phyloP scores from a whole-genome alignment of 352 stramenopile genomes.

The Pythium vanterpoolii region DNA sequence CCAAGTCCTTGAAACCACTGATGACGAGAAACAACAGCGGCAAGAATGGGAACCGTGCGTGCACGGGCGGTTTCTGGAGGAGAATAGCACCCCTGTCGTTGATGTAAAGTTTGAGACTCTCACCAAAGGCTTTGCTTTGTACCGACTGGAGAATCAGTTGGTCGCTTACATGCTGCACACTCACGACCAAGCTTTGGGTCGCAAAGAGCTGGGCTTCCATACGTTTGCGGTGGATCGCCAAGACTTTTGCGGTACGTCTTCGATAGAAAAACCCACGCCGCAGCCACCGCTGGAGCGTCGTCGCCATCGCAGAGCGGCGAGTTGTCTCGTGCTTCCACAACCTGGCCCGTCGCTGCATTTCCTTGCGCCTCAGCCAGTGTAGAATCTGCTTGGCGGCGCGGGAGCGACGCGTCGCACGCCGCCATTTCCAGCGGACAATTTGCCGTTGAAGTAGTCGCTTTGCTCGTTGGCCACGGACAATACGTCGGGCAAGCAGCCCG shows the following conservation, averaged over 20 bases:
- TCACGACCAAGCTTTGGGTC: slow-evolving; percentile 34
- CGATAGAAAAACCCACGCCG: slow-evolving; percentile 26
- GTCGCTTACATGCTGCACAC: slow-evolving; percentile 41
- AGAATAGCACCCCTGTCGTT: neutral
- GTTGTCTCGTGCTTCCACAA: slow-evolving; percentile 36
- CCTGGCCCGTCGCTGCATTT: slow-evolving; percentile 25
- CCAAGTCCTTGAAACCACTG: slow-evolving; percentile 36
- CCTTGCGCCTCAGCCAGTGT: slow-evolving; percentile 39
- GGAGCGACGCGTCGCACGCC: slow-evolving; percentile 14
- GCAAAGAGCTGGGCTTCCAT: slow-evolving; percentile 36
- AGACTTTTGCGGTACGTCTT: slow-evolving; percentile 13
- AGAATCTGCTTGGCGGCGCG: slow-evolving; percentile 30
- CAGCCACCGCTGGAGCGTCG: slow-evolving; percentile 31
- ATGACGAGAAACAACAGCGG: slow-evolving; percentile 44
- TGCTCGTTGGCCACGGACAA: slow-evolving; percentile 26
- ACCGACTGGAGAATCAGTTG: slow-evolving; percentile 35
- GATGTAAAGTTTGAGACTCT: slow-evolving; percentile 15
- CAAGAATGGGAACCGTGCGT: slow-evolving; percentile 33
- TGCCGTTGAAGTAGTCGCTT: slow-evolving; percentile 25
- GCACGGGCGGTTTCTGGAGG: neutral
- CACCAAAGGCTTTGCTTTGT: slow-evolving; percentile 2
- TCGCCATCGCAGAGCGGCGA: slow-evolving; percentile 21
- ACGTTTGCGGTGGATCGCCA: slow-evolving; percentile 18
- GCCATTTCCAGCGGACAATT: slow-evolving; percentile 41
- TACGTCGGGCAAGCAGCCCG: slow-evolving; percentile 23